Evolutionary conservation across 352 stramenopile species (phyloP), one percentile per base, ranked within the genome.

Genomic region (Saprolegnia parasitica): DNA sequence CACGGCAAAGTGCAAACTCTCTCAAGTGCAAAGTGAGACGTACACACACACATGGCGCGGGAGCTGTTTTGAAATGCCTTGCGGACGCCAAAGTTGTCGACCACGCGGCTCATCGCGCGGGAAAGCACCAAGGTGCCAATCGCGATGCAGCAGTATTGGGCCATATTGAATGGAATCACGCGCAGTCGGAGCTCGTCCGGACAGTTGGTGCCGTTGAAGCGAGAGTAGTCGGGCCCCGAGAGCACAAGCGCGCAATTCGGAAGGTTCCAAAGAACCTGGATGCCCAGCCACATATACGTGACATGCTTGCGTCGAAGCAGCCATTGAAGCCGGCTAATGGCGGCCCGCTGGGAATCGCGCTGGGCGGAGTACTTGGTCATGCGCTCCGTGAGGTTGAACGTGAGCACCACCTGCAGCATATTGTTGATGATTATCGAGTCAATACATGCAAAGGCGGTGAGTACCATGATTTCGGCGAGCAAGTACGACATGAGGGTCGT

Each of bases 11-110:
- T 46, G 39, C 8, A 46, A n/a, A n/a, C n/a, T 46, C 15, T 15
- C 39, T 46, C 39, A 46, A 16, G 8, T 8, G 8, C 39, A 15
- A 46, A 46, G 8, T 46, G 15, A 15, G 18, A n/a, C 58, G 39
- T 56, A 67, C 58, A 21, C 11, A 67, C 15, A 21, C 49, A 55
- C 40, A 67, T 55, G 42, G 50, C 42, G 3, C 58, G 58, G 21
- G 20, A 37, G 26, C 58, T 40, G 20, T 29, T 16, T 55, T 67
- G 58, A 37, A 67, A 67, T 9, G 40, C 11, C 5, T 40, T 21
- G 21, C 58, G 58, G 10, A 67, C 11, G 26, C 58, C 58, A 67
- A 67, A 67, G 45, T 67, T 67, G 58, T 67, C 58, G 45, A 67
- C 58, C 1, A 67, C 58, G 8, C 29, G 13, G 39, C 58, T 67